phyloP scores from a whole-genome alignment of 257 asterid genomes.

The Solanum chiquidenum region DNA sequence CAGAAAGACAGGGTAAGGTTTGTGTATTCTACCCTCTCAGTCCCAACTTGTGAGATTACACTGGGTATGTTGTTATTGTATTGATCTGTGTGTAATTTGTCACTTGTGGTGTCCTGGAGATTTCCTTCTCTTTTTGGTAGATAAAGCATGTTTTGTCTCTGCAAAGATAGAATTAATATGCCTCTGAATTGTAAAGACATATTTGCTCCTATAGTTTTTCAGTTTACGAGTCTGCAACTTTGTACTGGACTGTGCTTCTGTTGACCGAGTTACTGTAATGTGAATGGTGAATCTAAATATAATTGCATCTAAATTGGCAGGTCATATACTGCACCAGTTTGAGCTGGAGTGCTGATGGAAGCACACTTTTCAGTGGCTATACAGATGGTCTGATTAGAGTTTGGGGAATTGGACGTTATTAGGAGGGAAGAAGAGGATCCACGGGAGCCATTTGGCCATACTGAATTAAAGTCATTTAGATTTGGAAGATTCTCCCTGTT shows the following conservation, averaged over 20 bases:
- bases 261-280: neutral
- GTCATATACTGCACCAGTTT: constrained; percentile 63
- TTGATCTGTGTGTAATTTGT: neutral
- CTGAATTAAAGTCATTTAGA: constrained; percentile 2
- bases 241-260: neutral
- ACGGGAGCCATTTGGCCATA: neutral
- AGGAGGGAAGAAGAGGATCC: constrained; percentile 14
- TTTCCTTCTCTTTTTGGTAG: neutral
- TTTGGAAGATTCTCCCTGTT: neutral
- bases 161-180: neutral
- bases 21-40: neutral
- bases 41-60: neutral
- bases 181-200: neutral
- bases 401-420: constrained; percentile 55
- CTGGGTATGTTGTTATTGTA: neutral
- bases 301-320: constrained; percentile 18
- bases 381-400: constrained; percentile 74
- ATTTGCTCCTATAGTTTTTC: neutral
- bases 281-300: neutral
- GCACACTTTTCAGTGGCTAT: constrained; percentile 74
- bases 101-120: neutral
- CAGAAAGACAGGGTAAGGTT: no score
- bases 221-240: neutral
- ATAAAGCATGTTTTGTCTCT: neutral
- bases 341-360: constrained; percentile 72